A percentile compares a stretch with the other conserved stretches of the same genome.
These are phyloP conservation scores for Monilinia aucupariae DNA, from an alignment of 2,329 filamentous ascomycete genomes.

Conservation along the genomic window DNA sequence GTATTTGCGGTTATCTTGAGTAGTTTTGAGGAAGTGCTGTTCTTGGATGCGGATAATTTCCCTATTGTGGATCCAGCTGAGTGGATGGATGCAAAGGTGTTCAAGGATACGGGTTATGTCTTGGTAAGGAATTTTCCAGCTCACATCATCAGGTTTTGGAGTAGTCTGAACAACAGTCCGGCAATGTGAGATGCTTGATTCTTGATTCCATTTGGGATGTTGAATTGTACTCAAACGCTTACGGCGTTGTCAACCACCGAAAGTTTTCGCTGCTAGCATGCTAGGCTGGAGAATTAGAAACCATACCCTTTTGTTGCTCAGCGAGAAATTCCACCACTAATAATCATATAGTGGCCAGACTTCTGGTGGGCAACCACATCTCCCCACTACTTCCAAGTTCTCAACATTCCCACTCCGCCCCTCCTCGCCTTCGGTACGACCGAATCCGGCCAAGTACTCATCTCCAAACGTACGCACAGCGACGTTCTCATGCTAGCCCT, in stretches of 20 bases:
- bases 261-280: not conserved
- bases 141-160: too few relatives aligned
- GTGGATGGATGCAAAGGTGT: conserved; percentile 40
- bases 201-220: too few relatives aligned
- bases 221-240: not conserved
- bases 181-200: too few relatives aligned
- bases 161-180: too few relatives aligned
- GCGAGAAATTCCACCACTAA: not conserved
- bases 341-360: conserved; percentile 40
- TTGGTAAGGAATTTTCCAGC: conserved; percentile 20
- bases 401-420: conserved; percentile 15
- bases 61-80: conserved; percentile 39
- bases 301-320: too few relatives aligned
- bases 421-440: conserved; percentile 35
- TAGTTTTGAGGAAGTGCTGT: conserved; percentile 45
- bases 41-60: conserved; percentile 44
- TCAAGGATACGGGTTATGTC: conserved; percentile 39
- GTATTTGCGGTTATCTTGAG: conserved; percentile 45
- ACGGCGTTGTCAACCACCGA: not conserved
- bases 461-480: conserved; percentile 41
- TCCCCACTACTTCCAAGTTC: conserved; percentile 38
- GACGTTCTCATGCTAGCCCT: conserved; percentile 41
- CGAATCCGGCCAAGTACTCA: conserved; percentile 42
- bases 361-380: conserved; percentile 41
- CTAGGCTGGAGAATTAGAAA: too few relatives aligned